phyloP scores from a whole-genome alignment of 1,284 basidiomycete genomes.

The Macrocybe sp. region DNA sequence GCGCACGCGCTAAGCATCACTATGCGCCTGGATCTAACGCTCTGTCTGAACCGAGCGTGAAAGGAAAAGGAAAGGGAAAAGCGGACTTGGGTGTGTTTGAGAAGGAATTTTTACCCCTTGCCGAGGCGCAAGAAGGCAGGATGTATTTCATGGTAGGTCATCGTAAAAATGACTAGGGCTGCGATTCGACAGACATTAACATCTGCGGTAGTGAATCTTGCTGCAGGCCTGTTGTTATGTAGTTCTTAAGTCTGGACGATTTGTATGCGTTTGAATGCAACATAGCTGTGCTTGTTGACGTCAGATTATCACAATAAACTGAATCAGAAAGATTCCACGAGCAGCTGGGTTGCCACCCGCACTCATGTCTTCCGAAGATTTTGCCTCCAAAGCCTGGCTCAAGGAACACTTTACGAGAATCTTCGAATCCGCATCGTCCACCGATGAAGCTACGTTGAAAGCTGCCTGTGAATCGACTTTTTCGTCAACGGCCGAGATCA shows the following conservation, averaged over 20 bases:
- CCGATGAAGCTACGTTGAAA: conserved; percentile 10
- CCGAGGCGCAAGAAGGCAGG: conserved; percentile 38
- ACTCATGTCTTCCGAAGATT: too few species aligned
- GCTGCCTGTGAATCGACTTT: conserved; percentile 26
- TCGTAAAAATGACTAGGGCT: too few species aligned
- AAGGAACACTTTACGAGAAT: background rate
- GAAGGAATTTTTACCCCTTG: conserved; percentile 51
- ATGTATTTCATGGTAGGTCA: conserved; percentile 63
- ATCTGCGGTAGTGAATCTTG: too few species aligned
- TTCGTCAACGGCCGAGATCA: conserved; percentile 26
- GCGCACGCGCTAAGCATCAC: conserved; percentile 74
- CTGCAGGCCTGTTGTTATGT: too few species aligned
- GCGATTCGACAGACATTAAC: too few species aligned
- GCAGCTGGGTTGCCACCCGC: too few species aligned
- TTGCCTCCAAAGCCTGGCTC: background rate
- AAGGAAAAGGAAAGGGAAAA: conserved; percentile 35
- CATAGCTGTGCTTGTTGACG: too few species aligned
- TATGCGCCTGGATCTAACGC: conserved; percentile 60
- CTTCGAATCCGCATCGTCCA: background rate
- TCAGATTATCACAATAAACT: too few species aligned
- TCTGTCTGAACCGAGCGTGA: conserved; percentile 47
- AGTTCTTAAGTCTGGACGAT: too few species aligned
- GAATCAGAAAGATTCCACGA: too few species aligned
- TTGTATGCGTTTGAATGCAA: too few species aligned
- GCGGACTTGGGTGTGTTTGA: conserved; percentile 48